phyloP scores from a whole-genome alignment of 495 filamentous ascomycete species.

The Neurospora cerealis region DNA sequence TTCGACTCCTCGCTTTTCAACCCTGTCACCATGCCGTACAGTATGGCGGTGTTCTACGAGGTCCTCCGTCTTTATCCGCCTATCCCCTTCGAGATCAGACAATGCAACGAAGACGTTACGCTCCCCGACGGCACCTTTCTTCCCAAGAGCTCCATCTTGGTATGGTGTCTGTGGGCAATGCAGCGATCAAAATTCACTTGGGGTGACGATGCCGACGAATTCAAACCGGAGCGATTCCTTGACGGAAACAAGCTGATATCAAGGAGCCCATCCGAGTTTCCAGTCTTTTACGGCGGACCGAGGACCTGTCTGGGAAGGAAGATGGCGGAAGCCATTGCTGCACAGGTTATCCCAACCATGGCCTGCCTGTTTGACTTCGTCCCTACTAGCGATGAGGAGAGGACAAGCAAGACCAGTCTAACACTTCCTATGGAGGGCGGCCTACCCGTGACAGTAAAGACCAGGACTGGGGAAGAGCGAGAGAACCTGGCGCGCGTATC shows the following conservation, averaged over 20 bases:
- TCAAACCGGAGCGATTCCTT: constrained; percentile 45
- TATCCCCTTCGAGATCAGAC: constrained; percentile 52
- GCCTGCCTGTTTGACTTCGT: constrained; percentile 39
- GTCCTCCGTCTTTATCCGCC: constrained; percentile 46
- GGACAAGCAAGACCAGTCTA: constrained; percentile 45
- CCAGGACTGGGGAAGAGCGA: constrained; percentile 1
- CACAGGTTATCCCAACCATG: constrained; percentile 41
- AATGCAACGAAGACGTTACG: constrained; percentile 36
- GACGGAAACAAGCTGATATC: constrained; percentile 24
- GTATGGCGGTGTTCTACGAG: constrained; percentile 48
- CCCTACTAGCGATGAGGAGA: constrained; percentile 29
- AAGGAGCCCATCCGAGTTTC: constrained; percentile 43
- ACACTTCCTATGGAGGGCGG: constrained; percentile 53
- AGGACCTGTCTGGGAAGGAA: constrained; percentile 48
- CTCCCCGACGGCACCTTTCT: constrained; percentile 51
- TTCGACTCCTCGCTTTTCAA: constrained; percentile 30
- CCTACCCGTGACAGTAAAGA: constrained; percentile 34
- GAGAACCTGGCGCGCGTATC: neutral
- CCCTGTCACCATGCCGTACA: constrained; percentile 38
- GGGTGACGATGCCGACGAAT: constrained; percentile 45
- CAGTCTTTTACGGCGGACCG: constrained; percentile 52
- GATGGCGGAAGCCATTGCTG: constrained; percentile 48
- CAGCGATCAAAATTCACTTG: constrained; percentile 43
- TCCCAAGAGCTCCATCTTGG: constrained; percentile 37
- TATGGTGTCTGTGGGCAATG: constrained; percentile 54